Evolutionary conservation across 345 rosid genomes (phyloP), one percentile per base, ranked within the genome.

Genomic region (Heritiera fomes): DNA sequence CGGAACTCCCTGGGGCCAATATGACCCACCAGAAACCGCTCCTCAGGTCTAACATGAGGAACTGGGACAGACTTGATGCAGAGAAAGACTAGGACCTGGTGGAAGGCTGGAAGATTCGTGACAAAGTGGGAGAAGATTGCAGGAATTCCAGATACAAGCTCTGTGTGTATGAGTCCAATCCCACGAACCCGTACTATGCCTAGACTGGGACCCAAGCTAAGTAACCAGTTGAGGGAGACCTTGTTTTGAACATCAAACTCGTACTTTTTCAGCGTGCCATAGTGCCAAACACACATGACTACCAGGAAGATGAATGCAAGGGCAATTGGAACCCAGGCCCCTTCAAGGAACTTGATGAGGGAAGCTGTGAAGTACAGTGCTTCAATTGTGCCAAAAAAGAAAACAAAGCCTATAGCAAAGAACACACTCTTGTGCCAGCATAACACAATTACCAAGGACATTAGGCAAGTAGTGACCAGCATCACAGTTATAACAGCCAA

Each of bases 401-500:
- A 78, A 0, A 93, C 88, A 41, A 95, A 95, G n/a, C 91, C 83
- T 28, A 92, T 46, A 9, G 99, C 98, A 0, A 88, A 83, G 73
- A 88, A 17, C 77, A 93, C 85, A 28, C 85, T 92, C 85, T 91
- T 89, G 79, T 91, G 91, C 99, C 99, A 95, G 84, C 98, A 93
- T 32, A 95, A 84, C 76, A 95, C 94, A 0, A 95, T 93, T 47
- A 95, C 98, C 56, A 93, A 82, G 62, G 99, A 95, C 99, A 95
- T 95, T 46, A 95, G 81, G 80, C 98, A 93, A 46, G 99, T 95
- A 8, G 99, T 95, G 20, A 95, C 99, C 78, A 95, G 84, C 99
- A 95, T 95, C 60, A 95, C 99, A 1, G 98, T 95, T 83, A 95
- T 95, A 79, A 95, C 97, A 17, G 99, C 99, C 92, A 95, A 87